Percentiles rank a stretch among this genome's conserved stretches.
phyloP scores from a whole-genome alignment of 1,284 basidiomycete genomes.

The Vanrija pseudolonga region DNA sequence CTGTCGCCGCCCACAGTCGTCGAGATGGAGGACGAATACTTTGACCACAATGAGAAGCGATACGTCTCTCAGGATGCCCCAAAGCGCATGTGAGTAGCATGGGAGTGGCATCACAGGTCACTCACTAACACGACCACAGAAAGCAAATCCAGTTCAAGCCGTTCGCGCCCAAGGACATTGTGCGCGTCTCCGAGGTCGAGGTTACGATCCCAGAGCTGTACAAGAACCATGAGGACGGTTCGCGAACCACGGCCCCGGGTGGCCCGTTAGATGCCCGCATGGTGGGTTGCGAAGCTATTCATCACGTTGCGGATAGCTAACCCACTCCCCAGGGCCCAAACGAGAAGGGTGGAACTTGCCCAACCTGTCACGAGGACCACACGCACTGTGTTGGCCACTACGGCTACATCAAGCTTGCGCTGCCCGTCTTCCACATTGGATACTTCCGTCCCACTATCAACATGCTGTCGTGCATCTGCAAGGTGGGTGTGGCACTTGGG shows the following conservation, averaged over 20 bases:
- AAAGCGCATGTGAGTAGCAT: constrained; percentile 74
- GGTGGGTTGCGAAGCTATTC: constrained; percentile 50
- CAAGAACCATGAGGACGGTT: constrained; percentile 54
- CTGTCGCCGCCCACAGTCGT: not conserved
- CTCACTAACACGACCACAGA: constrained; percentile 50
- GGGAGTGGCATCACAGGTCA: not conserved
- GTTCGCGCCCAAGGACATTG: constrained; percentile 86
- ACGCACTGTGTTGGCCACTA: constrained; percentile 98
- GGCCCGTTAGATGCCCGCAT: constrained; percentile 86
- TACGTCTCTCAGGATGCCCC: constrained; percentile 81
- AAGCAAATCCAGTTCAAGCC: constrained; percentile 93
- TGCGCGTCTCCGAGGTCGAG: constrained; percentile 90
- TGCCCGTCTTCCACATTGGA: constrained; percentile 97
- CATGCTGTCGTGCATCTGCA: constrained; percentile 94
- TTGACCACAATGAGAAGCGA: constrained; percentile 60
- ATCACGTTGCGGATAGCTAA: not conserved
- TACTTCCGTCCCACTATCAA: constrained; percentile 95
- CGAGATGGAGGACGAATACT: constrained; percentile 18
- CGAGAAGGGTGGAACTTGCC: constrained; percentile 87
- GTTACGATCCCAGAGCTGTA: constrained; percentile 88
- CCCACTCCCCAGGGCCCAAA: constrained; percentile 71
- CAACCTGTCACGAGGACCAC: constrained; percentile 88
- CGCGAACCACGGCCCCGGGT: constrained; percentile 71
- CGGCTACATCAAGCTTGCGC: constrained; percentile 91
- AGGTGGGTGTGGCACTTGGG: constrained; percentile 56